Percentiles rank a stretch among this genome's conserved stretches.
phyloP scores from a whole-genome alignment of 345 rosid genomes.

The Gossypium anomalum region DNA sequence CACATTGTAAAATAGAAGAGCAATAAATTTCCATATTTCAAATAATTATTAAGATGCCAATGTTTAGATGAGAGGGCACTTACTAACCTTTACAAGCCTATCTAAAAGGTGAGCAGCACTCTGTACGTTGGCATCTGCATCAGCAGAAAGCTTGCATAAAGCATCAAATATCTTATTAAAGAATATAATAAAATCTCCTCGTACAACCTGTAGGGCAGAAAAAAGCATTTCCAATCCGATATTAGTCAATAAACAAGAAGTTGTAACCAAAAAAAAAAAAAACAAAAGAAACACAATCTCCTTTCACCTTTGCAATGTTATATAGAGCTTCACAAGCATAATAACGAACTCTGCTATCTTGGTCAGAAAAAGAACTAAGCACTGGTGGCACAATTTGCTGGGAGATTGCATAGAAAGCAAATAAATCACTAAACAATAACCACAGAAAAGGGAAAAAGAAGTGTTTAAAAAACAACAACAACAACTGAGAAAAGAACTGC shows the following conservation, averaged over 20 bases:
- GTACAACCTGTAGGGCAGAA: constrained; percentile 68
- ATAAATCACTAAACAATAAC: constrained; percentile 10
- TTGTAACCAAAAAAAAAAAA: neutral
- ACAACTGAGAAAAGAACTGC: neutral
- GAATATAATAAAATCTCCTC: constrained; percentile 94
- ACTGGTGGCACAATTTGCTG: constrained; percentile 99
- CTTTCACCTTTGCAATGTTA: constrained; percentile 89
- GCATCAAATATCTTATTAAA: constrained; percentile 95
- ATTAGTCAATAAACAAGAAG: neutral
- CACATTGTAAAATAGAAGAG: constrained; percentile 29
- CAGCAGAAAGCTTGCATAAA: constrained; percentile 92
- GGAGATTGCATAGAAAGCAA: constrained; percentile 26
- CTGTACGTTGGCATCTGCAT: constrained; percentile 94
- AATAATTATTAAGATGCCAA: neutral
- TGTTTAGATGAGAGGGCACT: neutral
- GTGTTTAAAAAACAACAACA: neutral
- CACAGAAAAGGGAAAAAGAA: neutral
- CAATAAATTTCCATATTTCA: constrained; percentile 13
- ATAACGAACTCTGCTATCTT: constrained; percentile 96
- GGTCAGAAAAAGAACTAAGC: constrained; percentile 82
- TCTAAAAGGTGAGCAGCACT: constrained; percentile 99
- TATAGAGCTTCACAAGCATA: constrained; percentile 99
- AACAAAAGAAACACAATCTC: neutral
- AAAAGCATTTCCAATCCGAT: constrained; percentile 14
- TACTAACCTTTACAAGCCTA: constrained; percentile 86